Conservation (phyloP, 1,284 basidiomycete species). For the Ceratorhiza oryzae-sativae region DNA sequence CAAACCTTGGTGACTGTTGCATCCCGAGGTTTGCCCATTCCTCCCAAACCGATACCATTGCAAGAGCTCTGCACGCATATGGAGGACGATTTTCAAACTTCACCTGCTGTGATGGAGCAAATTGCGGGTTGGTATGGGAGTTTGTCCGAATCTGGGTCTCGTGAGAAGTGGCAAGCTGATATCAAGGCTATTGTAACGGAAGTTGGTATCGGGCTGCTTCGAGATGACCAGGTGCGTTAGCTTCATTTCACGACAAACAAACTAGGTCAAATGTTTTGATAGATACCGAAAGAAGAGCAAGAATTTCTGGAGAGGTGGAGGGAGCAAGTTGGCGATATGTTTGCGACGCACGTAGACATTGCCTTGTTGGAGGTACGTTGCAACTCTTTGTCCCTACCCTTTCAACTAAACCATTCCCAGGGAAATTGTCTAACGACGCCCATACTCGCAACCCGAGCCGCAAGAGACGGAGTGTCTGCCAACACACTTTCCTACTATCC, state of each 20-base stretch:
- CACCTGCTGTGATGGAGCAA: slow-evolving; percentile 65
- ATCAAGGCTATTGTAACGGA: slow-evolving; percentile 65
- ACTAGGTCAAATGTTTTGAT: slow-evolving; percentile 51
- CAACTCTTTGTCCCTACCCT: not conserved
- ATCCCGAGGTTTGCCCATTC: slow-evolving; percentile 63
- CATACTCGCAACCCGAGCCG: slow-evolving; percentile 18
- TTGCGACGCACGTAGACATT: slow-evolving; percentile 64
- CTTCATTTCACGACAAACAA: slow-evolving; percentile 31
- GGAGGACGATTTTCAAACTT: slow-evolving; percentile 76
- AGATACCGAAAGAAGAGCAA: slow-evolving; percentile 62
- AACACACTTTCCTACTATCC: slow-evolving; percentile 71
- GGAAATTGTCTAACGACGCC: slow-evolving; percentile 68
- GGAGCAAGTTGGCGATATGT: slow-evolving; percentile 73
- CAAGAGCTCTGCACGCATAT: slow-evolving; percentile 62
- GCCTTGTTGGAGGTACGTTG: slow-evolving; percentile 67
- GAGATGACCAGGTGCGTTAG: slow-evolving; percentile 62
- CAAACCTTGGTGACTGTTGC: slow-evolving; percentile 41
- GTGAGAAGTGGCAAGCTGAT: slow-evolving; percentile 67
- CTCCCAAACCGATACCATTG: slow-evolving; percentile 59
- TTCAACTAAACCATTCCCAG: slow-evolving; percentile 51
- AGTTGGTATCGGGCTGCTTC: slow-evolving; percentile 74
- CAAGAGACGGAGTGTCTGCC: slow-evolving; percentile 41
- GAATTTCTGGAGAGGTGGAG: slow-evolving; percentile 74
- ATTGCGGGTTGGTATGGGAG: slow-evolving; percentile 83
- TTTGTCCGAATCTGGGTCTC: slow-evolving; percentile 50